Percentiles rank a stretch among this genome's conserved stretches.
phyloP scores from a whole-genome alignment of 2,329 filamentous ascomycete species.

The Penicillium sp. region DNA sequence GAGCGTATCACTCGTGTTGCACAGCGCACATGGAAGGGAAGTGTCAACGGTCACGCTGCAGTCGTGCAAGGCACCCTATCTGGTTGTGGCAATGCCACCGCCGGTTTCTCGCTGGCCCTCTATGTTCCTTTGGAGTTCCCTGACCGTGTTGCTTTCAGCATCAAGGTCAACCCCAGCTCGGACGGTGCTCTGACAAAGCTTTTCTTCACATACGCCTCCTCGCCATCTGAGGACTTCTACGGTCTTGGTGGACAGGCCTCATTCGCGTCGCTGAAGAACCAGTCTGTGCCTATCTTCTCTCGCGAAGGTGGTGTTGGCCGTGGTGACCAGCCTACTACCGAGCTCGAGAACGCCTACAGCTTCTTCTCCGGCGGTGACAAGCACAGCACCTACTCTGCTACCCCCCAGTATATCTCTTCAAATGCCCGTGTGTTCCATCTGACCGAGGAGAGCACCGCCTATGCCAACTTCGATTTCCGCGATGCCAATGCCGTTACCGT shows the following conservation, averaged over 20 bases:
- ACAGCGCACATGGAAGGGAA: conserved; percentile 6
- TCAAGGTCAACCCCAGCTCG: conserved; percentile 9
- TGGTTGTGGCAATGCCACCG: conserved; percentile 16
- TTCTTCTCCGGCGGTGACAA: conserved; percentile 30
- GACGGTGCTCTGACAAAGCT: conserved; percentile 13
- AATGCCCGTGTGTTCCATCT: conserved; percentile 32
- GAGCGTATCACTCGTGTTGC: conserved; percentile 14
- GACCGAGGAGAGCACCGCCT: conserved; percentile 30
- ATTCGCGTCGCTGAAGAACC: conserved; percentile 27
- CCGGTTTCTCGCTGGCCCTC: conserved; percentile 7
- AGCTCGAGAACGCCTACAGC: conserved; percentile 17
- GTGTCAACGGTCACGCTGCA: conserved; percentile 14
- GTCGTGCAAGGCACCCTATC: conserved; percentile 17
- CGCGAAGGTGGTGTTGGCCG: conserved; percentile 27
- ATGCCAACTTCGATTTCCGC: conserved; percentile 34
- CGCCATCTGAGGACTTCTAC: conserved; percentile 24
- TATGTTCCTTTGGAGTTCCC: conserved; percentile 20
- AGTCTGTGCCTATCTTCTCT: conserved; percentile 25
- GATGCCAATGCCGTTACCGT: conserved; percentile 18
- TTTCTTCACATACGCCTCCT: conserved; percentile 21
- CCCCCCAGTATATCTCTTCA: conserved; percentile 34
- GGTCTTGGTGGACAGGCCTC: conserved; percentile 26
- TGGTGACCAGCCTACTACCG: conserved; percentile 24
- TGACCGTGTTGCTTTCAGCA: conserved; percentile 21
- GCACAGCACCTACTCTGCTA: conserved; percentile 36